Base-by-base conservation (phyloP, 768 basidiomycete species). In the Mycena latifolia region DNA sequence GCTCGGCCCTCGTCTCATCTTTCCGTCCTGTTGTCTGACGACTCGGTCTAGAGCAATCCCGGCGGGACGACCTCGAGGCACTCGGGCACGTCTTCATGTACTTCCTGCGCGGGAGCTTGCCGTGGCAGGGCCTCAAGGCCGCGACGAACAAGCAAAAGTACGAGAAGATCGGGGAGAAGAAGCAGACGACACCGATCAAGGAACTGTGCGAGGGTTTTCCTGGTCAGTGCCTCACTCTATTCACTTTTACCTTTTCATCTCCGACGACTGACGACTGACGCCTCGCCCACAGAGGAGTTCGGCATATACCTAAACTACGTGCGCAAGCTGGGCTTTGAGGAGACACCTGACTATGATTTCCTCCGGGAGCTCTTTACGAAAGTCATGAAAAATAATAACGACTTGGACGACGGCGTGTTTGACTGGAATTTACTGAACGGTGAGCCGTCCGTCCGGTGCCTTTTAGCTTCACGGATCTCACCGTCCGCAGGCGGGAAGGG, bases 141-240 rank as follows among this genome's bases (percentile, higher is more conserved):
- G 98, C 98, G 29, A 99, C 96, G 55, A 99, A 99, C 85, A 99
- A 99, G 84, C 98, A 99, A 79, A 95, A 99, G 85, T 99, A 99
- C 82, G 97, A 99, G 85, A 99, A 99, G 86, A 99, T 99, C 78
- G 97, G 97, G 69, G 97, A 99, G 85, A 99, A 99, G 91, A 99
- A 95, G 86, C 98, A 99, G 82, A 93, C 93, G 17, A 99, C 98
- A 29, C 92, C 93, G 9, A 98, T 99, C 78, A 97, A 95, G 81
- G 98, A 99, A 75, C 86, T 99, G 27, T 95, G 92, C 74, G 98
- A 99, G 72, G 94, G 95, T 62, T 96, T 92, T 82, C 97, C 98
- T 53, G 95, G 95, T 95, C 71, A 66, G 86, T 76, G 18, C 20
- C 41, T 37, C 58, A 45, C 52, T 63, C 33, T n/a, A 12, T 24